Conservation (phyloP, 2,329 filamentous ascomycete genomes). For the Penicillium digitatum region DNA sequence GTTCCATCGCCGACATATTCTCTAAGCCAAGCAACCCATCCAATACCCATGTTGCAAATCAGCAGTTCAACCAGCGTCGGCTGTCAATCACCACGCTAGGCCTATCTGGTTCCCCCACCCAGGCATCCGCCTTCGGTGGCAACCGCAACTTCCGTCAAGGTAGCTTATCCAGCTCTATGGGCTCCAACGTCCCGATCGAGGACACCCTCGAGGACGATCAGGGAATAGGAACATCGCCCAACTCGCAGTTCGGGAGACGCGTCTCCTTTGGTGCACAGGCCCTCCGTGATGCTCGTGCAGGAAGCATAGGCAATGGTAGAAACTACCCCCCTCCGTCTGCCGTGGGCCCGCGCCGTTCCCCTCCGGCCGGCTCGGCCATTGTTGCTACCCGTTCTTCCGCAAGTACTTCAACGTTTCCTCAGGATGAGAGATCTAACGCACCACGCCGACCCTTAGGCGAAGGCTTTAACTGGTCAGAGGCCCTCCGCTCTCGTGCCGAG, state of each 20-base stretch:
- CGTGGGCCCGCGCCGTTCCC: slow-evolving; percentile 24
- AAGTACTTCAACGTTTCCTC: slow-evolving; percentile 36
- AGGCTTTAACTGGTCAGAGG: slow-evolving; percentile 96
- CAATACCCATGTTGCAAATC: slow-evolving; percentile 44
- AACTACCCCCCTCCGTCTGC: slow-evolving; percentile 41
- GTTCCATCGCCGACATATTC: slow-evolving; percentile 47
- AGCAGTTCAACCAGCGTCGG: slow-evolving; percentile 53
- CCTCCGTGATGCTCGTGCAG: slow-evolving; percentile 63
- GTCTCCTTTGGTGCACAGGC: slow-evolving; percentile 87
- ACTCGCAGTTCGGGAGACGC: slow-evolving; percentile 68
- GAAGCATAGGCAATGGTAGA: slow-evolving; percentile 62
- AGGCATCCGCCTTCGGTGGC: slow-evolving; percentile 48
- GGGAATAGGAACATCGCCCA: slow-evolving; percentile 64
- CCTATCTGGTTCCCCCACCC: slow-evolving; percentile 67
- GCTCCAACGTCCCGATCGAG: slow-evolving; percentile 40
- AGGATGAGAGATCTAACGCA: slow-evolving; percentile 42
- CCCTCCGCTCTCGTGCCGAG: slow-evolving; percentile 86
- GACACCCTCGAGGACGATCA: slow-evolving; percentile 60
- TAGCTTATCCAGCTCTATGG: slow-evolving; percentile 63
- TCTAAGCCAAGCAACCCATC: slow-evolving; percentile 28
- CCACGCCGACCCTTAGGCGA: slow-evolving; percentile 63
- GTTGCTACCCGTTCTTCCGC: slow-evolving; percentile 28
- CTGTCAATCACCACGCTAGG: slow-evolving; percentile 72
- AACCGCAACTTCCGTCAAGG: slow-evolving; percentile 56
- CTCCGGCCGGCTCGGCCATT: slow-evolving; percentile 23